Evolutionary conservation across 2,329 filamentous ascomycete genomes (phyloP).

Genomic region (Penicillium sp.): DNA sequence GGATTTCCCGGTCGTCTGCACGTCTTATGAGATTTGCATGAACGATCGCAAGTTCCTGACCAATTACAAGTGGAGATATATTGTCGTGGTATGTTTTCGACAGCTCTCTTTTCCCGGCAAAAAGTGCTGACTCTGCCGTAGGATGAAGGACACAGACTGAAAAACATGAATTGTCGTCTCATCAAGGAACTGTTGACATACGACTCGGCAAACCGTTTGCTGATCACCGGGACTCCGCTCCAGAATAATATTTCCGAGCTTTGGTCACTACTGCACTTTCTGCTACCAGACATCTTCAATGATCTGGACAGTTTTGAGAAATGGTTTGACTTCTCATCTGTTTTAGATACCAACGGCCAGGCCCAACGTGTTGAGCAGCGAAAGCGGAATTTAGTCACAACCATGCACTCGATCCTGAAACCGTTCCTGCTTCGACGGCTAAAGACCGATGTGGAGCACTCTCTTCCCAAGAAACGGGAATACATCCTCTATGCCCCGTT

Average conservation of each 20-base stretch:
- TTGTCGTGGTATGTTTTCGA: slow-evolving; percentile 65
- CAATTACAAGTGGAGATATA: slow-evolving; percentile 91
- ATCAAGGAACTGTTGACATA: slow-evolving; percentile 86
- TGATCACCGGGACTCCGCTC: slow-evolving; percentile 90
- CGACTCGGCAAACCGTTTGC: slow-evolving; percentile 77
- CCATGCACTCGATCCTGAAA: slow-evolving; percentile 87
- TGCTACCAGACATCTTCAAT: slow-evolving; percentile 87
- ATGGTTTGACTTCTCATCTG: slow-evolving; percentile 94
- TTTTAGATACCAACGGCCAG: slow-evolving; percentile 75
- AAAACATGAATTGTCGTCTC: slow-evolving; percentile 89
- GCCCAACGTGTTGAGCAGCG: slow-evolving; percentile 73
- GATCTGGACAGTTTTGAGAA: slow-evolving; percentile 87
- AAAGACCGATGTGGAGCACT: slow-evolving; percentile 86
- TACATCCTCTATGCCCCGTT: slow-evolving; percentile 93
- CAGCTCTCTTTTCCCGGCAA: not conserved
- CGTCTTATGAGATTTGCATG: slow-evolving; percentile 93
- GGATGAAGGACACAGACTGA: slow-evolving; percentile 95
- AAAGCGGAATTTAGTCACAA: slow-evolving; percentile 72
- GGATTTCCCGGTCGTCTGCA: slow-evolving; percentile 86
- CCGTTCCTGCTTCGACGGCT: slow-evolving; percentile 81
- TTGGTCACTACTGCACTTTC: slow-evolving; percentile 90
- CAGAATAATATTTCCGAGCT: slow-evolving; percentile 94
- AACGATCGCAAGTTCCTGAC: slow-evolving; percentile 76
- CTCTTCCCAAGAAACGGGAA: slow-evolving; percentile 92
- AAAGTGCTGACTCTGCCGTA: slow-evolving; percentile 30